Evolutionary conservation across 305 asterid species (phyloP).

Genomic region (Fraxinus platypoda): DNA sequence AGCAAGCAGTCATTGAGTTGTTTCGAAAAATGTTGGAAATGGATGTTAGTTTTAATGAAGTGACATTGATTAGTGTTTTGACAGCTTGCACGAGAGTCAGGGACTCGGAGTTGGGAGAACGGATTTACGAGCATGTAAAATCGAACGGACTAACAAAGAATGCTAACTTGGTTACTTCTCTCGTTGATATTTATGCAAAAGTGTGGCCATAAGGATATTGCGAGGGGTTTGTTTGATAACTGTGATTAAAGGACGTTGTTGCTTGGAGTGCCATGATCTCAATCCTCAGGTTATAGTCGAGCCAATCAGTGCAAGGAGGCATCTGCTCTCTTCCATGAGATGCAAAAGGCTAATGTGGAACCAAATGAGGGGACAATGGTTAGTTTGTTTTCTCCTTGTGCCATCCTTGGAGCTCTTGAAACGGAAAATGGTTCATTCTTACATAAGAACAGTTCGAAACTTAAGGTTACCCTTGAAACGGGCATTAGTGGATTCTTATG

Average conservation of each 20-base stretch:
- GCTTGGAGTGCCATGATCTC: conserved; percentile 41
- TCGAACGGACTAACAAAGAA: conserved; percentile 29
- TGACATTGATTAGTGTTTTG: conserved; percentile 35
- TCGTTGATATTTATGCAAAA: conserved; percentile 30
- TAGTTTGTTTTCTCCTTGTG: conserved; percentile 41
- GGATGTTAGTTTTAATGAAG: conserved; percentile 25
- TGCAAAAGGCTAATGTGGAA: conserved; percentile 41
- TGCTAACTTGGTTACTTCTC: conserved; percentile 36
- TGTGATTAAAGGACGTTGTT: neutral
- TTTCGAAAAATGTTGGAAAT: conserved; percentile 28
- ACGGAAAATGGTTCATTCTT: conserved; percentile 45
- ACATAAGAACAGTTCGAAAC: conserved; percentile 32
- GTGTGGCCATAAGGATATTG: conserved; percentile 28
- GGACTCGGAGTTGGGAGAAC: conserved; percentile 40
- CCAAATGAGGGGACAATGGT: conserved; percentile 49
- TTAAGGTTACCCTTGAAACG: conserved; percentile 36
- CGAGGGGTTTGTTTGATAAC: conserved; percentile 35
- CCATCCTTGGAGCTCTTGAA: conserved; percentile 41
- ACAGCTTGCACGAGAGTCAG: conserved; percentile 43
- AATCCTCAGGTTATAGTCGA: conserved; percentile 34
- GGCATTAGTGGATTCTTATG: conserved; percentile 37
- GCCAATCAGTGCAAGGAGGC: conserved; percentile 34
- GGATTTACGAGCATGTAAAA: conserved; percentile 33
- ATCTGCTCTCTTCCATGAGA: conserved; percentile 34
- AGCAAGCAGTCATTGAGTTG: conserved; percentile 32